phyloP scores from a whole-genome alignment of 495 filamentous ascomycete genomes.

The Podospora tetraspora region DNA sequence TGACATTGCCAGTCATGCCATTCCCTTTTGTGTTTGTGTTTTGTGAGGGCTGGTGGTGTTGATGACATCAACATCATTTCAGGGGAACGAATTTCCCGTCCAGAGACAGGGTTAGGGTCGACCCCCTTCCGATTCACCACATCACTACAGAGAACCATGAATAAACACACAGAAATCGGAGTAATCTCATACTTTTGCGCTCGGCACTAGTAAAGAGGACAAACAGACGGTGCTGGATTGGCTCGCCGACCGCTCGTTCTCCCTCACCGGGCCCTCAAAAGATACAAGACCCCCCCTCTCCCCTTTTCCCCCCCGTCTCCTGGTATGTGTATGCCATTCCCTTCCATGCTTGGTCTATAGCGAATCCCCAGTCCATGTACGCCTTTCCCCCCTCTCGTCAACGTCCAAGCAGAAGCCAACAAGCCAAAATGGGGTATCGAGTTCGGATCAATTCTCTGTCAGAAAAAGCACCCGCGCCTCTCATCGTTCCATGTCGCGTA shows the following conservation, averaged over 20 bases:
- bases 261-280: neutral
- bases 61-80: neutral
- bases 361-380: neutral
- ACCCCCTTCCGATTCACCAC: neutral
- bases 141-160: neutral
- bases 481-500: neutral
- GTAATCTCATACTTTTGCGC: neutral
- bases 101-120: neutral
- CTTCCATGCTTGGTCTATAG: neutral
- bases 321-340: neutral
- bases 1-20: conserved; percentile 2
- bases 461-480: neutral
- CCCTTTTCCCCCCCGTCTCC: neutral
- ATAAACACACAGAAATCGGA: neutral
- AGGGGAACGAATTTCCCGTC: neutral
- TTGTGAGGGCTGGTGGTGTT: neutral
- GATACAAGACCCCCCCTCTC: neutral
- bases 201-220: neutral
- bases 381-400: neutral
- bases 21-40: neutral
- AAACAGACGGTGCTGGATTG: neutral
- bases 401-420: neutral
- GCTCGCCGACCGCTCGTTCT: neutral
- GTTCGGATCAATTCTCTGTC: neutral
- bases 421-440: neutral